Evolutionary conservation across 176 grass and related monocot genomes (phyloP), one percentile per base, ranked within the genome.

Genomic region (Lolium rigidum): DNA sequence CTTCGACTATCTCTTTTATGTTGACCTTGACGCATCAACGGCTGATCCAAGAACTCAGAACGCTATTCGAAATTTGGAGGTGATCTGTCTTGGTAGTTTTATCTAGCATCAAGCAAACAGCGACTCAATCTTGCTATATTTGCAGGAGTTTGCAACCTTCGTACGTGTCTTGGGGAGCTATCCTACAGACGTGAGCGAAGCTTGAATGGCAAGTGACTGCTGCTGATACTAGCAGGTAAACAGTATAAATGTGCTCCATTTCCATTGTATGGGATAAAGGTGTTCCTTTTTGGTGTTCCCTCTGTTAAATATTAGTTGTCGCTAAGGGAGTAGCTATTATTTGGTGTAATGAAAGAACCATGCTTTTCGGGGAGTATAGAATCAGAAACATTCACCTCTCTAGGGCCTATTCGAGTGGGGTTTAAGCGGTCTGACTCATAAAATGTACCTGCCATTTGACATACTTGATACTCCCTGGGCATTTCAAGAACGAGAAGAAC

Each of bases 1-100:
- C 54, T 99, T 99, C 6, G 88, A 99, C 81, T 96, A 99, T 87
- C 86, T 99, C 56, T 99, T 99, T 68, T 99, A 99, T 70, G 92
- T 96, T 1, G 97, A 99, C 83, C 90, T 96, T 85, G 94, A 96
- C 73, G 88, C 92, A 74, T 99, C 97, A 41, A 93, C 89, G 88
- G 97, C 97, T 64, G 92, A 91, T 84, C 82, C 87, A 87, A 99
- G 88, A 85, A 88, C 94, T 87, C 84, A 87, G 52, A 91, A 96
- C 59, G 89, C 97, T 85, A 92, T 99, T 93, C 85, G 86, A 84
- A 95, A 99, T 85, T 85, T 99, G 73, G 82, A 94, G 97, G 97
- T 96, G 78, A 65, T 54, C 0, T 77, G 69, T 74, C 44, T 92
- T 80, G 39, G 50, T 70, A 74, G 24, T 56, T 51, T 74, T 75